Percentiles rank a stretch among this genome's conserved stretches.
These are phyloP conservation scores for Nemania bipapillata DNA, from an alignment of 2,329 filamentous ascomycete species.

Conservation along the genomic window DNA sequence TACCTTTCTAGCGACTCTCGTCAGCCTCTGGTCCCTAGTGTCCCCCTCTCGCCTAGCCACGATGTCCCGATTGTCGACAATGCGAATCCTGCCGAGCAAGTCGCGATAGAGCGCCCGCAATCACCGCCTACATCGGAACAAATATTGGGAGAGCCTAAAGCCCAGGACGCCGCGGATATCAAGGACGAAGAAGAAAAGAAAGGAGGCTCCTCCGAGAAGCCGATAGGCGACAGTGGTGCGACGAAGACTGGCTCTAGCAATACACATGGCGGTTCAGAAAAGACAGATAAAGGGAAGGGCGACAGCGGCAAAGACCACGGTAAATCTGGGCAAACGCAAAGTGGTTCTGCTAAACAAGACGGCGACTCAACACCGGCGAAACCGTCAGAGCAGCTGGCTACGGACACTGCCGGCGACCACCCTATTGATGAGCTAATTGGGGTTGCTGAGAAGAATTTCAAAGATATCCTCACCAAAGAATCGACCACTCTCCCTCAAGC, in stretches of 20 bases:
- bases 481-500: slow-evolving; percentile 58
- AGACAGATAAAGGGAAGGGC: slow-evolving; percentile 25
- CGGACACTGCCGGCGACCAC: slow-evolving; percentile 48
- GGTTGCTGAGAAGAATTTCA: slow-evolving; percentile 54
- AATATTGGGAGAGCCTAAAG: slow-evolving; percentile 32
- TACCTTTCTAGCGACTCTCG: slow-evolving; percentile 46
- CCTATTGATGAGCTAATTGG: slow-evolving; percentile 60
- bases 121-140: slow-evolving; percentile 34
- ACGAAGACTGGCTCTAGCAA: slow-evolving; percentile 17
- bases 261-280: slow-evolving; percentile 2
- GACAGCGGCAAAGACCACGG: not conserved
- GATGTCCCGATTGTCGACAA: slow-evolving; percentile 29
- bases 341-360: slow-evolving; percentile 15
- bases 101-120: slow-evolving; percentile 22
- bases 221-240: not conserved
- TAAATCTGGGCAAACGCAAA: slow-evolving; percentile 1
- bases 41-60: slow-evolving; percentile 36
- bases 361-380: slow-evolving; percentile 24
- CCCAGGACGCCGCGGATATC: slow-evolving; percentile 6
- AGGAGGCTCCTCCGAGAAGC: not conserved
- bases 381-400: slow-evolving; percentile 31
- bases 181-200: slow-evolving; percentile 6
- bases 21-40: slow-evolving; percentile 33
- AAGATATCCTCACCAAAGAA: slow-evolving; percentile 55
- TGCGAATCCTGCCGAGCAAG: slow-evolving; percentile 36